Percentiles rank a stretch among this genome's conserved stretches.
Conservation (phyloP, 805 yeast genomes). For the Scheffersomyces ergatensis region DNA sequence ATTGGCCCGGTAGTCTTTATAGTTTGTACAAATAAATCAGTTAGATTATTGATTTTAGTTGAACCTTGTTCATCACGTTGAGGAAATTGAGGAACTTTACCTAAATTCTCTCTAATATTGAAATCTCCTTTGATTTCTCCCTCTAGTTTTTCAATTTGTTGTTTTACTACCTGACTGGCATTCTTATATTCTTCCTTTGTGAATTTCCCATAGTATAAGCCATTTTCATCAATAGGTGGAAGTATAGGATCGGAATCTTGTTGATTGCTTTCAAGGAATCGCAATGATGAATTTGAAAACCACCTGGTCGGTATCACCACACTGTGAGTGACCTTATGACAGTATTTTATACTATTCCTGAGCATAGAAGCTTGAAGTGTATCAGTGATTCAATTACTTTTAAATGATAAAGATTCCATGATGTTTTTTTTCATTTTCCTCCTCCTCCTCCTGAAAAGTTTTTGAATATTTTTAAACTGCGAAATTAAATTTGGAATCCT, state of each 20-base stretch:
- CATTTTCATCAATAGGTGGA: slow-evolving; percentile 15
- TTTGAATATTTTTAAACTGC: too few species aligned
- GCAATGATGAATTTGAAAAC: neutral
- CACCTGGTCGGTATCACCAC: neutral
- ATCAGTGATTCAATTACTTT: too few species aligned
- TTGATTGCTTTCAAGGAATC: neutral
- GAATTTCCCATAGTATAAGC: slow-evolving; percentile 31
- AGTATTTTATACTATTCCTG: too few species aligned
- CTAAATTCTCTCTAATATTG: slow-evolving; percentile 34
- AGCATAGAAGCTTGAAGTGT: too few species aligned
- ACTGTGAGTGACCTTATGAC: too few species aligned
- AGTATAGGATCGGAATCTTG: neutral
- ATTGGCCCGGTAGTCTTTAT: slow-evolving; percentile 75
- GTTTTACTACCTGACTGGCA: slow-evolving; percentile 31
- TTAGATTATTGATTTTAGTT: slow-evolving; percentile 19
- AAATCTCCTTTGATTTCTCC: slow-evolving; percentile 34
- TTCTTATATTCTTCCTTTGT: slow-evolving; percentile 37
- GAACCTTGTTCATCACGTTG: slow-evolving; percentile 5
- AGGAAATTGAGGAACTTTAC: slow-evolving; percentile 37
- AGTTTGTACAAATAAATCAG: slow-evolving; percentile 44
- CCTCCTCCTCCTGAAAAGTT: too few species aligned
- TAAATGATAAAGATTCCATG: too few species aligned
- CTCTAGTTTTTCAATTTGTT: slow-evolving; percentile 31
- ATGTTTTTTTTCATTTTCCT: too few species aligned
- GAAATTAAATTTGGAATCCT: too few species aligned